Base-by-base conservation (phyloP, 352 stramenopile species). In the Pythium sp. region DNA sequence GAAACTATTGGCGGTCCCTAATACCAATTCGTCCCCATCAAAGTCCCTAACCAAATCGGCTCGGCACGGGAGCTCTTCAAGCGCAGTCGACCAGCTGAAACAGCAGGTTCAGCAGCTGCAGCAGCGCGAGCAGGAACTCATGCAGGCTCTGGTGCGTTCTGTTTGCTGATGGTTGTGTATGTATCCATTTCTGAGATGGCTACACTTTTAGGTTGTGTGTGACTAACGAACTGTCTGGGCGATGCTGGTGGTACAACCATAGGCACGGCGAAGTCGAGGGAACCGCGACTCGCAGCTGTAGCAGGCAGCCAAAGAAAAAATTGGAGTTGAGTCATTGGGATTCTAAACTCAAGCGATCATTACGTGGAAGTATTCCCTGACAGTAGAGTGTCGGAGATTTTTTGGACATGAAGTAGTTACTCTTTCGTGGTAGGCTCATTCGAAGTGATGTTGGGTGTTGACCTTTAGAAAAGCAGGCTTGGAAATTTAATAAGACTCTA, bases 61-160 rank as follows among this genome's bases (percentile, higher is more conserved):
- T 51, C 65, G 58, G 0, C 36, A 46, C 8, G 36, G 34, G 2
- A 58, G 7, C 38, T 34, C 58, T 28, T 51, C 62, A 14, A 38
- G 22, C 5, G 53, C 74, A 20, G 63, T 79, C 18, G 75, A 75
- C 12, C 73, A 87, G 47, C 72, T 91, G 32, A 80, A 75, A 30
- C 58, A 80, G 18, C 86, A 91, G 32, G 77, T 93, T 14, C 69
- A 86, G 71, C 86, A 92, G 20, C 72, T 94, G 24, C 84, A 90
- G 64, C 74, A 86, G 62, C 84, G 82, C n/a, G 86, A 94, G 55
- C 82, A 94, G 62, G 86, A 94, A 63, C 82, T 94, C 36, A 92
- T 94, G 86, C 81, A 90, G 59, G 86, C 86, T 46, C 77, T 92
- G 71, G 86, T 91, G 66, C 47, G 79, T 84, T 3, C 20, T 28